Conservation (phyloP, 1,284 basidiomycete species). For the Gastroboletus turbinatus region DNA sequence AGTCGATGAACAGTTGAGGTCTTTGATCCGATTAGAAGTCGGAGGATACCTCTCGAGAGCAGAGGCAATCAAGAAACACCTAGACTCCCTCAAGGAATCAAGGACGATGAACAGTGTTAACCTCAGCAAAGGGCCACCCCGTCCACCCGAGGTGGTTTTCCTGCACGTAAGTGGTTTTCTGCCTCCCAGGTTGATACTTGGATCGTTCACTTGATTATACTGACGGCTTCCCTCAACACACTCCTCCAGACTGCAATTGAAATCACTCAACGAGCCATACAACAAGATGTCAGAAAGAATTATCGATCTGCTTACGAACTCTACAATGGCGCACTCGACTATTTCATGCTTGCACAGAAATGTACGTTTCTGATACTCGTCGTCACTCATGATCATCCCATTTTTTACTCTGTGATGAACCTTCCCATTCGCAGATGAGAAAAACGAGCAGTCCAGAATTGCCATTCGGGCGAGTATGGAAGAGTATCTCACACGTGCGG, state of each 20-base stretch:
- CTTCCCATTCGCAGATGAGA: constrained; percentile 69
- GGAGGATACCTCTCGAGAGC: constrained; percentile 90
- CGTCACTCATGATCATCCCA: neutral
- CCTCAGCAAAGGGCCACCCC: constrained; percentile 3
- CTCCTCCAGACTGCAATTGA: constrained; percentile 77
- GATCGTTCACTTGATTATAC: neutral
- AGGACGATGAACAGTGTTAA: constrained; percentile 14
- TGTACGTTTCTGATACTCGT: constrained; percentile 30
- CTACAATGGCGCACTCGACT: constrained; percentile 92
- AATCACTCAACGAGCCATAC: constrained; percentile 83
- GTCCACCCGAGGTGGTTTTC: constrained; percentile 18
- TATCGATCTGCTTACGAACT: constrained; percentile 91
- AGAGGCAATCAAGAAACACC: constrained; percentile 87
- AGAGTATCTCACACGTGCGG: constrained; percentile 93
- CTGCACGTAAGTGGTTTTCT: constrained; percentile 9
- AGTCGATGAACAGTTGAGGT: constrained; percentile 63
- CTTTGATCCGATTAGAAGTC: constrained; percentile 86
- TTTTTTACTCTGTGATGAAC: neutral
- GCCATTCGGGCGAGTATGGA: constrained; percentile 87
- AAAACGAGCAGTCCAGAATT: constrained; percentile 87
- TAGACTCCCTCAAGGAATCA: constrained; percentile 31
- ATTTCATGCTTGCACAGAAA: constrained; percentile 86
- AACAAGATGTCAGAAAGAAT: constrained; percentile 90
- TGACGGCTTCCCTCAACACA: neutral
- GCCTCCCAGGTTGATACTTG: neutral